These are phyloP conservation scores for Brassica incana DNA, from an alignment of 345 rosid species.

Conservation along the genomic window DNA sequence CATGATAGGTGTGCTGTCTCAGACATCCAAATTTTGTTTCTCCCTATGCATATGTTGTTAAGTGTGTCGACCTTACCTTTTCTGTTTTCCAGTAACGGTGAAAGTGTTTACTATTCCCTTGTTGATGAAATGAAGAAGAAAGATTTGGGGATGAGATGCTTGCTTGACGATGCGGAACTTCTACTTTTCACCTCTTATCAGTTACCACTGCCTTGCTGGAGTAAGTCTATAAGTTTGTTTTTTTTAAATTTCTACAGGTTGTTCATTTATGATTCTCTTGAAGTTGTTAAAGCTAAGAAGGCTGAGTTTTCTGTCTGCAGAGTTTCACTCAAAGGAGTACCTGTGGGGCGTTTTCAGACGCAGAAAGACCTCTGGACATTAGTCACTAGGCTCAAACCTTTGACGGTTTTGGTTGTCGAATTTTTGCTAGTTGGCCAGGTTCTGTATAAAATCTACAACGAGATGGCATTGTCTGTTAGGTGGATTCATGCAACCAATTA, in stretches of 20 bases:
- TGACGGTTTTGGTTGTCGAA: neutral
- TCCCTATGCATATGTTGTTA: neutral
- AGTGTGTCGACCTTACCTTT: neutral
- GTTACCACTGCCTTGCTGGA: constrained; percentile 58
- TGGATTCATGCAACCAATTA: neutral
- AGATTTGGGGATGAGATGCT: constrained; percentile 56
- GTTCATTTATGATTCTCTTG: neutral
- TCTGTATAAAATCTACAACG: neutral
- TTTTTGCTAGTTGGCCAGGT: constrained; percentile 8
- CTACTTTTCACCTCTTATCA: constrained; percentile 59
- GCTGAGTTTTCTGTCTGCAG: constrained; percentile 43
- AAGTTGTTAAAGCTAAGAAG: constrained; percentile 1
- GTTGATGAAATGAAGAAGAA: constrained; percentile 49
- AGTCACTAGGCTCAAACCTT: constrained; percentile 10
- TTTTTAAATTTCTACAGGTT: neutral
- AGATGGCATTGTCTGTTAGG: neutral
- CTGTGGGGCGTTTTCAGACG: constrained; percentile 74
- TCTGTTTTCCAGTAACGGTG: constrained; percentile 43
- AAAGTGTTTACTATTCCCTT: constrained; percentile 45
- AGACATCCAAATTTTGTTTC: neutral
- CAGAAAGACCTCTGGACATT: constrained; percentile 35
- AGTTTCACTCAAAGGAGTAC: constrained; percentile 51
- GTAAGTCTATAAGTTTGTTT: constrained; percentile 42
- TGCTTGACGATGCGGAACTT: constrained; percentile 58
- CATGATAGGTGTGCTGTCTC: constrained; percentile 39